Percentiles rank a stretch among this genome's conserved stretches.
Evolutionary conservation across 306 rosid genomes (phyloP).

Genomic region (Prunus mongolica): DNA sequence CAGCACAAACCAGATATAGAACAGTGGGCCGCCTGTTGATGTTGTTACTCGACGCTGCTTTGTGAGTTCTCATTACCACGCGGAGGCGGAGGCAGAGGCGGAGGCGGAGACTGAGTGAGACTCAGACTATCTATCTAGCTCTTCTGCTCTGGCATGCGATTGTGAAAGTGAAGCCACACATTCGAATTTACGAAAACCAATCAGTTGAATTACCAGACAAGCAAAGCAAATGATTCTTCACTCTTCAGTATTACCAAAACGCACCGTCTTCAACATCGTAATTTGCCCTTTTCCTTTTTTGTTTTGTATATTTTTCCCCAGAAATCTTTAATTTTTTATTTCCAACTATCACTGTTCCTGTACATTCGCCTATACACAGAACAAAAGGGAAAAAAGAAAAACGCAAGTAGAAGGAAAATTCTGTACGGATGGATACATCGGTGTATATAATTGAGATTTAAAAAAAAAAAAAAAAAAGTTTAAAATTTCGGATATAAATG

Average conservation of each 20-base stretch:
- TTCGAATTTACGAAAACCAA: neutral
- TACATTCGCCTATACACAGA: too few relatives aligned
- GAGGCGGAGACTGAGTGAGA: neutral
- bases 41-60: constrained; percentile 20
- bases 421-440: too few relatives aligned
- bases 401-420: too few relatives aligned
- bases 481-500: too few relatives aligned
- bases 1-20: constrained; percentile 64
- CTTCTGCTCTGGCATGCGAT: neutral
- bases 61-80: constrained; percentile 55
- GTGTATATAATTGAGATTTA: too few relatives aligned
- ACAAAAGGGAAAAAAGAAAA: too few relatives aligned
- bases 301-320: too few relatives aligned
- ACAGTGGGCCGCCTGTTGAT: constrained; percentile 46
- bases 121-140: neutral
- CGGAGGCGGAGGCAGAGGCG: neutral
- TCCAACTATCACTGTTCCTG: too few relatives aligned
- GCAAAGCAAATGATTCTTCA: neutral
- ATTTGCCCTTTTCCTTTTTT: too few relatives aligned
- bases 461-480: too few relatives aligned
- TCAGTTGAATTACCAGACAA: constrained; percentile 5
- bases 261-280: neutral
- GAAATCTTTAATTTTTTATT: too few relatives aligned
- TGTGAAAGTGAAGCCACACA: neutral
- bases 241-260: neutral